Percentiles rank a stretch among this genome's conserved stretches.
Conservation (phyloP, 1,284 basidiomycete species). For the Malassezia dermatis region DNA sequence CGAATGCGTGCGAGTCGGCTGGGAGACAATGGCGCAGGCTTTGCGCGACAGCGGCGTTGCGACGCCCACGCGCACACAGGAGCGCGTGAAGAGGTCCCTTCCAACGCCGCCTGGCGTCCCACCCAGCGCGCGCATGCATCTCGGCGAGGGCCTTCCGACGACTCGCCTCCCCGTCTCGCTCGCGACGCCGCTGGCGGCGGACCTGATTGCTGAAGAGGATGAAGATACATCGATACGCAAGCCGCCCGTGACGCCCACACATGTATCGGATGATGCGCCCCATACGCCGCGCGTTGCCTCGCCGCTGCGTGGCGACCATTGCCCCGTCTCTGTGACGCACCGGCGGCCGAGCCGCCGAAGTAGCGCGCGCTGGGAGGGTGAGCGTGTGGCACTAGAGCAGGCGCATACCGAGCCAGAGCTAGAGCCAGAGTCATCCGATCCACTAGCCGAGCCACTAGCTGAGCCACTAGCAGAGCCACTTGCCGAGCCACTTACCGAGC, state of each 20-base stretch:
- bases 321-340: slow-evolving; percentile 9
- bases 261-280: neutral
- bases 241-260: neutral
- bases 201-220: slow-evolving; percentile 17
- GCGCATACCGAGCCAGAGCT: neutral
- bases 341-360: slow-evolving; percentile 4
- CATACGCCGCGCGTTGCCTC: neutral
- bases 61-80: neutral
- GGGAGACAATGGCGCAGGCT: slow-evolving; percentile 32
- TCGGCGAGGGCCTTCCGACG: slow-evolving; percentile 16
- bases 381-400: neutral
- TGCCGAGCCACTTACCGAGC: too few relatives aligned
- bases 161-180: slow-evolving; percentile 16
- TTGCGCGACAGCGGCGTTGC: slow-evolving; percentile 17
- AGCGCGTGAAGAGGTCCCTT: neutral
- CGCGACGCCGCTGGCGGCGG: slow-evolving; percentile 22
- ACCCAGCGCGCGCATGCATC: slow-evolving; percentile 7
- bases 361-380: neutral
- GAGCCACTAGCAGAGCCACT: too few relatives aligned
- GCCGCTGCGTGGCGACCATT: slow-evolving; percentile 9
- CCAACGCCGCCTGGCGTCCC: neutral
- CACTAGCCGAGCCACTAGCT: neutral
- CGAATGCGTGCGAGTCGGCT: slow-evolving; percentile 24
- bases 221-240: slow-evolving; percentile 11
- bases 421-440: neutral